Evolutionary conservation across 805 yeast species (phyloP).

Genomic region (Yarrowia phangngaensis): DNA sequence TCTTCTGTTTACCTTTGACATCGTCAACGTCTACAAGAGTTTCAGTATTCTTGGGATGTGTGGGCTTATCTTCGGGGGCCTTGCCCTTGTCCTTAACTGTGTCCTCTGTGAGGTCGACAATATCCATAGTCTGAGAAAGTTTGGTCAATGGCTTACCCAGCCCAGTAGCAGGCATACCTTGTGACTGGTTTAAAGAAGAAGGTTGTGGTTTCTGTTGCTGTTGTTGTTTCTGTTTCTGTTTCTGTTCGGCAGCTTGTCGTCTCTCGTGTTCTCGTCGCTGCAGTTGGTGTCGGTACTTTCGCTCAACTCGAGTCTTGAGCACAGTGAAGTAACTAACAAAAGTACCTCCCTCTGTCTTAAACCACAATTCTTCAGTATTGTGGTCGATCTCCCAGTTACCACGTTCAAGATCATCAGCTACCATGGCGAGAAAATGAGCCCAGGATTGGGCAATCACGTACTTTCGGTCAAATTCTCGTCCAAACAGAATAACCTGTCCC

Average conservation of each 20-base stretch:
- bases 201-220: slow-evolving; percentile 10
- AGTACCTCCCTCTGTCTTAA: slow-evolving; percentile 66
- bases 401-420: slow-evolving; percentile 81
- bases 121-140: slow-evolving; percentile 2
- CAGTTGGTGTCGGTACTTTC: slow-evolving; percentile 30
- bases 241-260: slow-evolving; percentile 7
- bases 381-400: slow-evolving; percentile 75
- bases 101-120: slow-evolving; percentile 13
- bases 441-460: slow-evolving; percentile 81
- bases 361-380: slow-evolving; percentile 53
- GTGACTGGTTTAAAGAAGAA: slow-evolving; percentile 21
- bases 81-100: slow-evolving; percentile 25
- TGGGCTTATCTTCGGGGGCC: slow-evolving; percentile 11
- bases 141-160: slow-evolving; percentile 25
- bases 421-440: slow-evolving; percentile 78
- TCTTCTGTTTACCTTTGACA: slow-evolving; percentile 25
- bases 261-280: slow-evolving; percentile 24
- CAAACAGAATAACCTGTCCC: slow-evolving; percentile 92
- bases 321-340: slow-evolving; percentile 60
- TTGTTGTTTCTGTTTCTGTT: slow-evolving; percentile 13
- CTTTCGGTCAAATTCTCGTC: slow-evolving; percentile 90
- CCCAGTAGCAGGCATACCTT: slow-evolving; percentile 12
- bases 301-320: slow-evolving; percentile 46
- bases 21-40: slow-evolving; percentile 16
- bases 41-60: background rate